Evolutionary conservation across 1,139 yeast species (phyloP), one percentile per base, ranked within the genome.

Genomic region (Meyerozyma carpophila): DNA sequence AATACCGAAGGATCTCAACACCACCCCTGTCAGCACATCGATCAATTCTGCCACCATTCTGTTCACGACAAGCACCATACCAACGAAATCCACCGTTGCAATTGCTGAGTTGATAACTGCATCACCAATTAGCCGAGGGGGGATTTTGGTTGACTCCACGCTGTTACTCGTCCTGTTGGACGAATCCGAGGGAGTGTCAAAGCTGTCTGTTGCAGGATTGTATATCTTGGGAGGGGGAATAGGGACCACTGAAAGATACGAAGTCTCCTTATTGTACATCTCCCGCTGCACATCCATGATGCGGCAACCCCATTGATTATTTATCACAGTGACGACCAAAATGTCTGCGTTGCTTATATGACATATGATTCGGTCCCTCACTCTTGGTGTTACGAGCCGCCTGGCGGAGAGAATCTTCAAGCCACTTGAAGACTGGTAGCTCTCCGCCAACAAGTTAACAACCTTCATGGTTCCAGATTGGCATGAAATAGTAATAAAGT

Each of bases 21-120:
- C 44, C n/a, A 81, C 79, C 3, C 95, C 96, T 0, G 90, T 80
- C 56, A 83, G 90, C 21, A 84, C 81, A 65, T 88, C 96, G 41
- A 88, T 74, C 44, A 88, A 62, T 51, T 83, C 86, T 0, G 88
- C 87, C 24, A 63, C 64, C 21, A 68, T 59, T 25, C 77, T 75
- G 41, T 68, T 66, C 0, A 85, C 84, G 37, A 83, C 62, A 3
- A 84, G 74, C 43, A 83, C 65, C 84, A 84, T 80, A 28, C 91
- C 90, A 37, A 84, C 84, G 63, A 82, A 84, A 14, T 82, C 79
- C 31, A 83, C 78, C 5, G 79, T 59, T 10, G 71, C 73, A 43
- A 80, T 51, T 1, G 56, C 55, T 2, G 66, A 54, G 36, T 55
- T 57, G 45, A 63, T 63, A 14, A 61, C 37, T 20, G 37, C 6